These are phyloP conservation scores for Ormosia semicastrata DNA, from an alignment of 306 rosid species.

Conservation along the genomic window DNA sequence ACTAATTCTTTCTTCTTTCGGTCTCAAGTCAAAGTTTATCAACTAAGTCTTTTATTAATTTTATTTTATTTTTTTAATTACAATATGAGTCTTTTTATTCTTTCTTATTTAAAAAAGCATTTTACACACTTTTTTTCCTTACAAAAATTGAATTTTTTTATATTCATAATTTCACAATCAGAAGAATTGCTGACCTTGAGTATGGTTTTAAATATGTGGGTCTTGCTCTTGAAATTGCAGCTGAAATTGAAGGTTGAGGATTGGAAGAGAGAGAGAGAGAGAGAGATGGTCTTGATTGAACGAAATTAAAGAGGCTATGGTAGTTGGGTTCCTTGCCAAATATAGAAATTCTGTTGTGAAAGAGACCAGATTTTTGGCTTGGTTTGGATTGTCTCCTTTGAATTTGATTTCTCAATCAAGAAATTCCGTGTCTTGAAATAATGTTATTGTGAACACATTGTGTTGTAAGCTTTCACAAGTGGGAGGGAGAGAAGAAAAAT, in stretches of 20 bases:
- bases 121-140: not conserved
- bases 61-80: not conserved
- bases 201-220: not conserved
- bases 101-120: not conserved
- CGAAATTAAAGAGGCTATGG: constrained; percentile 4
- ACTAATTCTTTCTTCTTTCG: not conserved
- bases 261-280: not conserved
- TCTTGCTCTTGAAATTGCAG: not conserved
- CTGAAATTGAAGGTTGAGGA: not conserved
- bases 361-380: not conserved
- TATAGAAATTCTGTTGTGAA: constrained; percentile 15
- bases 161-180: not conserved
- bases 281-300: not conserved
- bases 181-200: not conserved
- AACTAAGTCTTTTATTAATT: not conserved
- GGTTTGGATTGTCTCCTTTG: not conserved
- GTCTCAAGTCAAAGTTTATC: not conserved
- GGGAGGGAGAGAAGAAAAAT: not conserved
- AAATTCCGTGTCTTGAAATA: constrained; percentile 16
- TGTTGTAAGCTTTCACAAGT: constrained; percentile 15
- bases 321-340: constrained; percentile 13
- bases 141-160: not conserved
- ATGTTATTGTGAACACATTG: constrained; percentile 10
- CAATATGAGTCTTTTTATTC: not conserved
- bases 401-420: constrained; percentile 1